Percentiles rank a stretch among this genome's conserved stretches.
phyloP scores from a whole-genome alignment of 2,329 filamentous ascomycete genomes.

The Arthrobotrys pseudoclavata region DNA sequence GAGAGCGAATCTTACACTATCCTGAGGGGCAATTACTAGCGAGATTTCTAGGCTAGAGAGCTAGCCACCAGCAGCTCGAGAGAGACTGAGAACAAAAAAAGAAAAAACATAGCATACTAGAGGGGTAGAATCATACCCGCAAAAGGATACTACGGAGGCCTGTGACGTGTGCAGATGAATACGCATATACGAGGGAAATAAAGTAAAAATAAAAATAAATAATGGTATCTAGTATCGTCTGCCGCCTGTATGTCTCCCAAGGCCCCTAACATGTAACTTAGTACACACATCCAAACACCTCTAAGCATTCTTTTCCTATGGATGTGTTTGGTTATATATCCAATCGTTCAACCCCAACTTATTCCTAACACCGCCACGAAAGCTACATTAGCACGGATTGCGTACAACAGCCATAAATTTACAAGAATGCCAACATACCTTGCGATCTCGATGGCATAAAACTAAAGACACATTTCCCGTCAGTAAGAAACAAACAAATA shows the following conservation, averaged over 20 bases:
- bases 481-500: neutral
- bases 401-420: neutral
- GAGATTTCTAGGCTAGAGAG: no score
- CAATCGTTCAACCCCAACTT: slow-evolving; percentile 92
- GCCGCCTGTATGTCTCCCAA: neutral
- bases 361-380: slow-evolving; percentile 72
- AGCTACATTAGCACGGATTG: neutral
- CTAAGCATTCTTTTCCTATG: slow-evolving; percentile 61
- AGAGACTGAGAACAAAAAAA: no score
- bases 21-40: no score
- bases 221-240: no score
- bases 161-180: no score
- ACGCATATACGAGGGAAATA: no score
- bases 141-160: no score
- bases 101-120: no score
- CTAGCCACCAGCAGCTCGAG: no score
- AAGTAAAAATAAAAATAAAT: no score
- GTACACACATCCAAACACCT: neutral
- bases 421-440: slow-evolving; percentile 69
- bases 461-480: slow-evolving; percentile 68
- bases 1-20: no score
- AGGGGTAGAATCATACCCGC: no score
- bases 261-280: neutral
- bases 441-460: slow-evolving; percentile 82
- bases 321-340: slow-evolving; percentile 87